phyloP scores from a whole-genome alignment of 1,284 basidiomycete genomes.

The Singerocomus rubriflavus region DNA sequence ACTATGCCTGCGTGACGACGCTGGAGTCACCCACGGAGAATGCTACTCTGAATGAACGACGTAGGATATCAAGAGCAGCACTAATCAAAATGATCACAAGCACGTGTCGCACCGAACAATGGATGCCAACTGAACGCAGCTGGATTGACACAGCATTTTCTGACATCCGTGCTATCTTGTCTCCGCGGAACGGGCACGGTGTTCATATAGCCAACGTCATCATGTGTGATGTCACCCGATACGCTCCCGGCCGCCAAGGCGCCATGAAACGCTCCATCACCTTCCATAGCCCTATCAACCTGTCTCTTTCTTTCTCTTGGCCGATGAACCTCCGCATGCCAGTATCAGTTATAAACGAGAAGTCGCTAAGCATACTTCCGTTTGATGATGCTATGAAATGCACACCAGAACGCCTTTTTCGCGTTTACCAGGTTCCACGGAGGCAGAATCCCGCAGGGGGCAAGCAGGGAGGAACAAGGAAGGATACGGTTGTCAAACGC shows the following conservation, averaged over 20 bases:
- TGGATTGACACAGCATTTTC: constrained; percentile 20
- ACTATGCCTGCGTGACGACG: constrained; percentile 31
- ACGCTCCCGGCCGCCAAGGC: not conserved
- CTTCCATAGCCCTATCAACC: constrained; percentile 16
- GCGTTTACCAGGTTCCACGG: constrained; percentile 18
- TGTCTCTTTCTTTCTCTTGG: constrained; percentile 4
- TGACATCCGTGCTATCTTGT: constrained; percentile 23
- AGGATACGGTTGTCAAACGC: constrained; percentile 16
- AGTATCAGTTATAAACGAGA: constrained; percentile 8
- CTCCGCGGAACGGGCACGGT: constrained; percentile 5
- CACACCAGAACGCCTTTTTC: constrained; percentile 20
- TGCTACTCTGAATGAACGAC: constrained; percentile 18
- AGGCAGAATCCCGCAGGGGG: not conserved
- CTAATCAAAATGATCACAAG: constrained; percentile 19
- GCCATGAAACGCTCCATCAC: constrained; percentile 14
- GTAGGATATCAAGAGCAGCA: constrained; percentile 15
- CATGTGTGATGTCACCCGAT: constrained; percentile 23
- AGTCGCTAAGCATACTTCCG: constrained; percentile 14
- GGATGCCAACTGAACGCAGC: constrained; percentile 19
- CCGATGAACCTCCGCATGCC: constrained; percentile 17
- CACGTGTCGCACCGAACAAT: constrained; percentile 19
- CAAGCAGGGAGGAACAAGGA: constrained; percentile 7
- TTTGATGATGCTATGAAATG: constrained; percentile 20
- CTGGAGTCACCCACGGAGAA: constrained; percentile 12
- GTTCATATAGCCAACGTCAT: constrained; percentile 17